Base-by-base conservation (phyloP, 108 stramenopile genomes). In the Skeletonema tropicum region DNA sequence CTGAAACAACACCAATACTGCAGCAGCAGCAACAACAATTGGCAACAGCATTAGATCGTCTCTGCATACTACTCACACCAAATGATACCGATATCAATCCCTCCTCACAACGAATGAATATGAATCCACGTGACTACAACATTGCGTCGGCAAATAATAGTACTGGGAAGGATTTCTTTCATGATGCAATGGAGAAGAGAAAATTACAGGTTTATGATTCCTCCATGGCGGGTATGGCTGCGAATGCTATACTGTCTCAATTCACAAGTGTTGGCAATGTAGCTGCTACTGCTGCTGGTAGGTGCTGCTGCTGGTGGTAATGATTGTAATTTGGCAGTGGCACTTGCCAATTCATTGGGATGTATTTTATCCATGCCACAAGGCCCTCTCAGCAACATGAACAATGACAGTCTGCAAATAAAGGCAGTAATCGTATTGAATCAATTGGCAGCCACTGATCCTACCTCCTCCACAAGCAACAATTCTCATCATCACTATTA, bases 371-470 rank as follows among this genome's bases (percentile, higher is more conserved):
- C 30, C 14, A 35, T 33, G 2, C 42, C 13, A 58, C 72, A 57
- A 71, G 4, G 32, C 26, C 1, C 9, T 5, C 48, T 17, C 49
- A 52, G 5, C 31, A 33, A 32, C 21, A 33, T 0, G 6, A 73
- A 8, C 15, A 39, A 31, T 35, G 11, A 52, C n/a, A 61, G 48
- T 17, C 9, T 76, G 21, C 62, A 64, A 76, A 41, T 64, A 41
- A 66, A 64, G 45, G 60, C 75, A 31, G 68, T 60, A 6, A 70
- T 76, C 7, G 49, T 45, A 30, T 49, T 76, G 6, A 76, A 66
- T 69, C 75, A 76, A 70, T 64, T 76, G 66, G 67, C 75, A 30
- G 75, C 75, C 6, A 76, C 68, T 19, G 75, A 76, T 57, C 75
- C 75, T n/a, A 39, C 61, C 75, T 17, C 68, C 75, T 17, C 68